Conservation (phyloP, 129 eudicot genomes). For the Dittrichia graveolens region DNA sequence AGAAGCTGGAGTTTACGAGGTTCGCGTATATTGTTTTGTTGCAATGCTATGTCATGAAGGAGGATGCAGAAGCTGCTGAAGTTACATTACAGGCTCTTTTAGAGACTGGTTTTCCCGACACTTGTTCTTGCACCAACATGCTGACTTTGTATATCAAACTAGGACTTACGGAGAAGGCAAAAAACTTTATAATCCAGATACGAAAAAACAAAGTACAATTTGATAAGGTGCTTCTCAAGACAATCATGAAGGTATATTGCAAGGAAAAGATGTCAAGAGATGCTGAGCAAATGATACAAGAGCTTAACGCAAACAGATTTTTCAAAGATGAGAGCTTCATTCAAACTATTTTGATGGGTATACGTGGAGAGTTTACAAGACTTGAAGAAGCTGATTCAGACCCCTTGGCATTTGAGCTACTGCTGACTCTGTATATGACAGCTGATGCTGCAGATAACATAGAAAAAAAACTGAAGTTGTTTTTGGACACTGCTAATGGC, state of each 20-base stretch:
- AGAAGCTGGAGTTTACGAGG: slow-evolving; percentile 54
- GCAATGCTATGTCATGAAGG: slow-evolving; percentile 67
- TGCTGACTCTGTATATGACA: slow-evolving; percentile 61
- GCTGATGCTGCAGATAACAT: slow-evolving; percentile 38
- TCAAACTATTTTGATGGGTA: slow-evolving; percentile 46
- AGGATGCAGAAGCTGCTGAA: slow-evolving; percentile 73
- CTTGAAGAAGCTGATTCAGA: slow-evolving; percentile 36
- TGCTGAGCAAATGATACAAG: slow-evolving; percentile 58
- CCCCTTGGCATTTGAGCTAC: slow-evolving; percentile 58
- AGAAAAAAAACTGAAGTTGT: slow-evolving; percentile 44
- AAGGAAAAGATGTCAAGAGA: slow-evolving; percentile 63
- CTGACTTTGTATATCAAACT: slow-evolving; percentile 62
- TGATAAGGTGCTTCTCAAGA: slow-evolving; percentile 70
- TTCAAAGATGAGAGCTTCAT: slow-evolving; percentile 45
- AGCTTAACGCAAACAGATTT: slow-evolving; percentile 39
- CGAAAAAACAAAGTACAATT: slow-evolving; percentile 62
- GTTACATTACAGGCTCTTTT: slow-evolving; percentile 58
- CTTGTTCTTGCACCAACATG: slow-evolving; percentile 65
- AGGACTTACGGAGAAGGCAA: slow-evolving; percentile 61
- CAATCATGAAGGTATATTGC: slow-evolving; percentile 65
- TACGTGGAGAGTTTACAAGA: slow-evolving; percentile 40
- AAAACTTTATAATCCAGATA: slow-evolving; percentile 50
- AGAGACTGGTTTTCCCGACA: slow-evolving; percentile 69
- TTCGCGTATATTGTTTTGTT: slow-evolving; percentile 68
- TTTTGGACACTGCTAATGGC: slow-evolving; percentile 66